Base-by-base conservation (phyloP, 208 protist genomes). In the Leishmania guyanensis region DNA sequence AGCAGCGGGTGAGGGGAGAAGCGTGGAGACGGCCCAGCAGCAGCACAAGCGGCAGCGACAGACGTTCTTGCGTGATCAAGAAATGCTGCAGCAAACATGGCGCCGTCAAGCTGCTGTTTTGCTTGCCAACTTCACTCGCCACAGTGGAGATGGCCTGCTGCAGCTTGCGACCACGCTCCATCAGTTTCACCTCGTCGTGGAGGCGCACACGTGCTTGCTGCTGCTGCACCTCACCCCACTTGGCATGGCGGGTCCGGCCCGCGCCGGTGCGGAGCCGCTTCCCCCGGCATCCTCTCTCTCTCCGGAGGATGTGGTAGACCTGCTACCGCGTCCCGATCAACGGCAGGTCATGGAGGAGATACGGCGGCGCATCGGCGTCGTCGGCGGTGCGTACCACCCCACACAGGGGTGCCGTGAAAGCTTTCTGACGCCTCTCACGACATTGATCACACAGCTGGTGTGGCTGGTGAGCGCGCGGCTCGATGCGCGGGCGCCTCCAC, bases 171-270 rank as follows among this genome's bases (percentile, higher is more conserved):
- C 90, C 33, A 80, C 75, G 16, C 80, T 95, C 33, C 77, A 84
- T 46, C 82, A 84, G 48, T 77, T 82, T 29, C 82, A 88, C 29
- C 90, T 93, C 50, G 73, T 93, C 29, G 80, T 83, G 16, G 89
- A 92, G 83, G 86, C 92, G 29, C 92, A 97, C 82, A 93, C 89
- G 70, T 95, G 92, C 82, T 90, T 92, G 56, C 86, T 95, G 65
- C 73, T 95, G 39, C 85, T 89, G 60, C 90, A 94, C 75, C 84
- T 90, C 20, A 88, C 81, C 2, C 86, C 87, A 36, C 76, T 89
- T 48, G 86, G 80, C 1, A 86, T 80, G 74, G 80, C 85, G 2
- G 54, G 46, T 10, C 79, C 82, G 8, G 82, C 65, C 53, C 82
- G 82, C 26, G 73, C 73, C 48, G 82, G 82, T 39, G 82, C 82